phyloP scores from a whole-genome alignment of 345 rosid genomes.

The Salix caprea region DNA sequence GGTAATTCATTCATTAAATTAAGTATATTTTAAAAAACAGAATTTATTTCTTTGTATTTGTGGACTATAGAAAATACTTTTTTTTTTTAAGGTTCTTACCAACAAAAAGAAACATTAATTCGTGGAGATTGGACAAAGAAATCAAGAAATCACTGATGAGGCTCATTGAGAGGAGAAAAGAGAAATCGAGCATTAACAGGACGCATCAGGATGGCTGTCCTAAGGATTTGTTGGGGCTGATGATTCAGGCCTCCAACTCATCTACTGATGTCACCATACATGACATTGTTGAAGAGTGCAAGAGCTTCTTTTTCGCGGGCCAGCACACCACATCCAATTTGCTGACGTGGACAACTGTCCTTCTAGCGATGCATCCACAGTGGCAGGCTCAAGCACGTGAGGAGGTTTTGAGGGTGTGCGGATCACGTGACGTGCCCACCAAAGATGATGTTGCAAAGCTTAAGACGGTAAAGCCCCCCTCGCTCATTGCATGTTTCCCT shows the following conservation, averaged over 20 bases:
- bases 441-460: constrained; percentile 39
- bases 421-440: constrained; percentile 43
- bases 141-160: constrained; percentile 16
- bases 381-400: constrained; percentile 76
- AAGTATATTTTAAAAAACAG: too few species aligned
- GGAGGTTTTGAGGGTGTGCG: constrained; percentile 51
- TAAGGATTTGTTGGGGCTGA: constrained; percentile 27
- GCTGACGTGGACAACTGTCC: constrained; percentile 63
- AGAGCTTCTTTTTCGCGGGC: constrained; percentile 62
- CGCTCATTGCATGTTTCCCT: not conserved
- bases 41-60: too few species aligned
- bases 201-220: constrained; percentile 9
- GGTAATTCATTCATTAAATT: constrained; percentile 29
- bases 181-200: not conserved
- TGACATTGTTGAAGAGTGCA: constrained; percentile 60
- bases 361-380: constrained; percentile 42
- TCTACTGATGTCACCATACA: constrained; percentile 35
- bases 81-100: constrained; percentile 19
- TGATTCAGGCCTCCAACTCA: constrained; percentile 30
- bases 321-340: constrained; percentile 64
- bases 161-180: constrained; percentile 17
- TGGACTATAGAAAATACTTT: too few species aligned
- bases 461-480: constrained; percentile 19
- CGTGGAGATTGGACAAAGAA: constrained; percentile 28
- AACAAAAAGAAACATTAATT: constrained; percentile 22